phyloP scores from a whole-genome alignment of 2,329 filamentous ascomycete species.

The Colletotrichum navitas region DNA sequence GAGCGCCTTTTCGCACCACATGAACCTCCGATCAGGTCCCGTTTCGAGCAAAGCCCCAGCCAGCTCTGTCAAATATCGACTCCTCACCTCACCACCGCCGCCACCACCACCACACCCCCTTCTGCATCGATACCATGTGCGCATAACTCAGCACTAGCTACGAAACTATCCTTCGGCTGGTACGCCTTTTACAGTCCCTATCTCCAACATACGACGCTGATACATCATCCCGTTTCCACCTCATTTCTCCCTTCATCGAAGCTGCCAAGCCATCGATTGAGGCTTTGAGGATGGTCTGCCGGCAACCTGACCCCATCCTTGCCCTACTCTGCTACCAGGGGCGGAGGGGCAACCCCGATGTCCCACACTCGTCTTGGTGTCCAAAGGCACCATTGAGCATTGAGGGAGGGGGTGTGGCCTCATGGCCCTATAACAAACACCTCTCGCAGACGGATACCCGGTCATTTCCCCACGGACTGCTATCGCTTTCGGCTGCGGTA shows the following conservation, averaged over 20 bases:
- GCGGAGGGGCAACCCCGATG: constrained; percentile 18
- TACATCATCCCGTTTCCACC: constrained; percentile 2
- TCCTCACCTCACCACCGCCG: constrained; percentile 3
- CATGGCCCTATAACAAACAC: constrained; percentile 17
- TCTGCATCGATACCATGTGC: constrained; percentile 17
- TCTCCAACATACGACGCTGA: constrained; percentile 10
- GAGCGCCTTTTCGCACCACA: constrained; percentile 8
- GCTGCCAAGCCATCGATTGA: constrained; percentile 36
- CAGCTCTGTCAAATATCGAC: constrained; percentile 11
- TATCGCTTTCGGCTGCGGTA: constrained; percentile 5
- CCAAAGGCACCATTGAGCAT: constrained; percentile 12
- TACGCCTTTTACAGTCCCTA: constrained; percentile 3
- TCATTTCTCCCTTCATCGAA: constrained; percentile 18
- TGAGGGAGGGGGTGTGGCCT: constrained; percentile 23
- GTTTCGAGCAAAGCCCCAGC: constrained; percentile 1
- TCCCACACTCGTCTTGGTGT: constrained; percentile 25
- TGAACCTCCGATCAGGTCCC: background rate
- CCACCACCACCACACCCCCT: background rate
- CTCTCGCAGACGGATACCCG: constrained; percentile 14
- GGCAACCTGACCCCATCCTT: constrained; percentile 37
- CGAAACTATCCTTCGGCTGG: background rate
- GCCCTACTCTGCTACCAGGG: constrained; percentile 4
- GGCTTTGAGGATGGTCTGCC: constrained; percentile 22
- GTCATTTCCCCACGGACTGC: constrained; percentile 3
- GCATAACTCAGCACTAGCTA: constrained; percentile 17